phyloP scores from a whole-genome alignment of 768 basidiomycete genomes.

The Paxillus rubicundulus region DNA sequence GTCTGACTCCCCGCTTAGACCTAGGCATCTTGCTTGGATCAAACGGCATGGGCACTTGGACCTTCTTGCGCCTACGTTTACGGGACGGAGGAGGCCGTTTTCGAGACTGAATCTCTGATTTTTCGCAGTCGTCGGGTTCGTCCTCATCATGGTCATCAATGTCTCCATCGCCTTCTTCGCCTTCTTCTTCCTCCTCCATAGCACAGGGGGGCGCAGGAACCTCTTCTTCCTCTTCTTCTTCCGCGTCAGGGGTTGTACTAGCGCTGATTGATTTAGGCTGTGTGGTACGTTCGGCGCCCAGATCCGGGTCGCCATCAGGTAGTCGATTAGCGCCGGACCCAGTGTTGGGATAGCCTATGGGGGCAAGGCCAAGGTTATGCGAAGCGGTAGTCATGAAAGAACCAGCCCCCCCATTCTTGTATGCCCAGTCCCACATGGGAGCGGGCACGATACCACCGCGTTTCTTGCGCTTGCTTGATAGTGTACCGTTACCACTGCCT shows the following conservation, averaged over 20 bases:
- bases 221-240: slow-evolving; percentile 43
- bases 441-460: slow-evolving; percentile 72
- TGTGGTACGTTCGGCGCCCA: background rate
- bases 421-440: slow-evolving; percentile 86
- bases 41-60: slow-evolving; percentile 17
- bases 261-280: slow-evolving; percentile 6
- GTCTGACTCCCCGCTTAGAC: slow-evolving; percentile 14
- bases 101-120: background rate
- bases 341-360: background rate
- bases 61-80: slow-evolving; percentile 6
- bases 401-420: slow-evolving; percentile 40
- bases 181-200: slow-evolving; percentile 69
- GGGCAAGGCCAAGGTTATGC: slow-evolving; percentile 3
- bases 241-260: slow-evolving; percentile 26
- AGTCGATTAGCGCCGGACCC: slow-evolving; percentile 8
- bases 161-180: slow-evolving; percentile 31
- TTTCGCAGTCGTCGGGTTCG: background rate
- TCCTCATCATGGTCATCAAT: slow-evolving; percentile 15
- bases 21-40: slow-evolving; percentile 14
- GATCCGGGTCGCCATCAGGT: slow-evolving; percentile 1
- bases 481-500: slow-evolving; percentile 7
- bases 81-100: background rate
- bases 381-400: slow-evolving; percentile 11
- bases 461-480: slow-evolving; percentile 41
- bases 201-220: slow-evolving; percentile 46